Evolutionary conservation across 2,329 filamentous ascomycete genomes (phyloP).

Genomic region (Ophioceras dolichostomum): DNA sequence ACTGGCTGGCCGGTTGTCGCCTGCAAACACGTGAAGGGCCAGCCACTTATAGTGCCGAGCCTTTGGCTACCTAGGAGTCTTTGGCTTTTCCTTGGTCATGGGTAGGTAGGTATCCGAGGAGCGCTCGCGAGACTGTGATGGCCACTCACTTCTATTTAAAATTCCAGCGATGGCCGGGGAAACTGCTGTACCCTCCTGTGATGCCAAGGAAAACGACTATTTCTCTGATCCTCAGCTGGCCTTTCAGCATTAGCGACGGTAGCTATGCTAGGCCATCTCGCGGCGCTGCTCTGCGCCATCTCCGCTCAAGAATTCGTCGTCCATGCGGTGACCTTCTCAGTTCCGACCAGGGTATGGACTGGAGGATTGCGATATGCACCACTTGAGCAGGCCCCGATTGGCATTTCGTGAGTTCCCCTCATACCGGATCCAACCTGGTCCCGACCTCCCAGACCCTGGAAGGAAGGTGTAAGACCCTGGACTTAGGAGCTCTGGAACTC

Average conservation of each 20-base stretch:
- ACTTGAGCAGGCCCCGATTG: slow-evolving; percentile 11
- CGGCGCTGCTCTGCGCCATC: slow-evolving; percentile 4
- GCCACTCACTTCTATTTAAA: too few relatives aligned
- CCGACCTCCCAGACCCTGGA: background rate
- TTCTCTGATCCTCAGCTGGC: background rate
- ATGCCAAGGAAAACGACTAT: too few relatives aligned
- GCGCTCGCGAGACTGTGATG: too few relatives aligned
- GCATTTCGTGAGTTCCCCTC: slow-evolving; percentile 8
- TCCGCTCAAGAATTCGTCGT: background rate
- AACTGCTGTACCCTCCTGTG: background rate
- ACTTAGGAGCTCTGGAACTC: too few relatives aligned
- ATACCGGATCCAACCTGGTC: too few relatives aligned
- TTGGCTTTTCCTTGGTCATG: too few relatives aligned
- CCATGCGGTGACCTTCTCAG: slow-evolving; percentile 7
- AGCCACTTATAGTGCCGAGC: background rate
- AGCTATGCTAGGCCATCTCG: background rate
- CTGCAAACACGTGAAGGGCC: background rate
- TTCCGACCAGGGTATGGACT: slow-evolving; percentile 8
- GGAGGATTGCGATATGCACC: slow-evolving; percentile 8
- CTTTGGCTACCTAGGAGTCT: background rate
- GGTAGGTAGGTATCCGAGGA: too few relatives aligned
- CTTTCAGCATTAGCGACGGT: too few relatives aligned
- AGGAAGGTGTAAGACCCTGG: background rate
- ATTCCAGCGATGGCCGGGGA: background rate
- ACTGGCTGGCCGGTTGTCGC: too few relatives aligned